Evolutionary conservation across 1,284 basidiomycete genomes (phyloP).

Genomic region (Mycena citricolor): DNA sequence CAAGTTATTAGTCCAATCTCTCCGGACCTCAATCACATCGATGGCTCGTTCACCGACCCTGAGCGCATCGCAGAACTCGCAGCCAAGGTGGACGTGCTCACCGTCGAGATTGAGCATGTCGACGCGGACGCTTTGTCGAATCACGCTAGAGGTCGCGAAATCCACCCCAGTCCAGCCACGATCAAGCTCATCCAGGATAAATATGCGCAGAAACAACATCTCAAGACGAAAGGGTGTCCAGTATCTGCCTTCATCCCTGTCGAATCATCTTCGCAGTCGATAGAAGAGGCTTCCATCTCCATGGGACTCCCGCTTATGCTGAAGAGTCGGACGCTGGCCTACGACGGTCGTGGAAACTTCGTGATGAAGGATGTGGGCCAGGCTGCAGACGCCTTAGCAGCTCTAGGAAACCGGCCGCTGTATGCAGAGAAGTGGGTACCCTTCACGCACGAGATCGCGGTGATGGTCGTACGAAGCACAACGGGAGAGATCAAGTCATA

Average conservation of each 20-base stretch:
- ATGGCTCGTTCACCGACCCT: slow-evolving; percentile 88
- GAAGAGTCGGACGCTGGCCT: slow-evolving; percentile 92
- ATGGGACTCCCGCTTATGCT: slow-evolving; percentile 94
- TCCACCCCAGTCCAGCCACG: slow-evolving; percentile 86
- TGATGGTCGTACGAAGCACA: slow-evolving; percentile 91
- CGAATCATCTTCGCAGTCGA: slow-evolving; percentile 54
- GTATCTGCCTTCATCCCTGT: slow-evolving; percentile 75
- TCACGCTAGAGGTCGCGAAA: slow-evolving; percentile 43
- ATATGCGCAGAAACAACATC: slow-evolving; percentile 84
- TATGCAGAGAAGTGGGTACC: slow-evolving; percentile 96
- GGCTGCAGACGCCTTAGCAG: slow-evolving; percentile 62
- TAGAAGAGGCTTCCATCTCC: slow-evolving; percentile 50
- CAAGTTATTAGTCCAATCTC: slow-evolving; percentile 70
- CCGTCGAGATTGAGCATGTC: slow-evolving; percentile 98
- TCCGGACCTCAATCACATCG: slow-evolving; percentile 64
- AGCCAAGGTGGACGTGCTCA: slow-evolving; percentile 82
- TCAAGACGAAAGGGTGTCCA: slow-evolving; percentile 60
- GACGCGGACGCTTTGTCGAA: slow-evolving; percentile 77
- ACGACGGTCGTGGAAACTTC: slow-evolving; percentile 95
- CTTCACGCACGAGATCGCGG: slow-evolving; percentile 90
- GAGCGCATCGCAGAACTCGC: slow-evolving; percentile 83
- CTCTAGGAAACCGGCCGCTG: slow-evolving; percentile 66
- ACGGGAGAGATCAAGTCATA: slow-evolving; percentile 81
- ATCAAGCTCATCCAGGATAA: slow-evolving; percentile 96
- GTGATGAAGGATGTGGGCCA: slow-evolving; percentile 63